Conservation (phyloP, 495 filamentous ascomycete genomes). For the Penicillium goetzii region DNA sequence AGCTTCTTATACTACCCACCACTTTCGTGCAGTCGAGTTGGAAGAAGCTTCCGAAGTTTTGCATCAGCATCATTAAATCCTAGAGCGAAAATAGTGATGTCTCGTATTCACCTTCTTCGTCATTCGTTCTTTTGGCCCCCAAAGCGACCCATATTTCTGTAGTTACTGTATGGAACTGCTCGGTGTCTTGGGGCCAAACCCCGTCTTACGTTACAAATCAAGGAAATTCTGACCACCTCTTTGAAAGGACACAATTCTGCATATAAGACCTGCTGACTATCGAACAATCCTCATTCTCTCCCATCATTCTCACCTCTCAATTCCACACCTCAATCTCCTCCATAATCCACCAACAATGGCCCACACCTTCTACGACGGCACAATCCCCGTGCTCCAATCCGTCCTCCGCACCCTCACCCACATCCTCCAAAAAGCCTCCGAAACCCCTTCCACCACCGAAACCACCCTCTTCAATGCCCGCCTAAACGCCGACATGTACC, state of each 20-base stretch:
- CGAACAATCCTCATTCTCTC: neutral
- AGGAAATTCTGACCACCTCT: no score
- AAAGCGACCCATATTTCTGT: neutral
- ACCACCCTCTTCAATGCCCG: slow-evolving; percentile 32
- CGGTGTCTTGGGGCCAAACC: neutral
- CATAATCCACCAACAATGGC: neutral
- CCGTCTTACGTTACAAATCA: neutral
- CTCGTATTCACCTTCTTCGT: no score
- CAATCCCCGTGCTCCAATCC: neutral
- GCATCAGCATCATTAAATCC: no score
- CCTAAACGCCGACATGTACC: slow-evolving; percentile 51
- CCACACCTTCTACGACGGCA: slow-evolving; percentile 5
- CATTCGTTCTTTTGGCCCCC: neutral
- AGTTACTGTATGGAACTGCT: no score
- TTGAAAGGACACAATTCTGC: neutral
- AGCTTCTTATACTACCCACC: neutral
- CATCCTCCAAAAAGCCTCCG: slow-evolving; percentile 9
- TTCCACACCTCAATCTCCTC: neutral
- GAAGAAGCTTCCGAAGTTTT: no score
- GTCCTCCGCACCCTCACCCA: slow-evolving; percentile 8
- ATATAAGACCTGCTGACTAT: neutral
- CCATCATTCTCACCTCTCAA: neutral
- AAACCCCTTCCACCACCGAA: slow-evolving; percentile 20
- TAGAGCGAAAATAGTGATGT: no score
- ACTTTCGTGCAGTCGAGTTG: no score